A percentile compares a stretch with the other conserved stretches of the same genome.
These are phyloP conservation scores for Linderina pennispora DNA, from an alignment of 192 early-diverging fungal species.

Conservation along the genomic window DNA sequence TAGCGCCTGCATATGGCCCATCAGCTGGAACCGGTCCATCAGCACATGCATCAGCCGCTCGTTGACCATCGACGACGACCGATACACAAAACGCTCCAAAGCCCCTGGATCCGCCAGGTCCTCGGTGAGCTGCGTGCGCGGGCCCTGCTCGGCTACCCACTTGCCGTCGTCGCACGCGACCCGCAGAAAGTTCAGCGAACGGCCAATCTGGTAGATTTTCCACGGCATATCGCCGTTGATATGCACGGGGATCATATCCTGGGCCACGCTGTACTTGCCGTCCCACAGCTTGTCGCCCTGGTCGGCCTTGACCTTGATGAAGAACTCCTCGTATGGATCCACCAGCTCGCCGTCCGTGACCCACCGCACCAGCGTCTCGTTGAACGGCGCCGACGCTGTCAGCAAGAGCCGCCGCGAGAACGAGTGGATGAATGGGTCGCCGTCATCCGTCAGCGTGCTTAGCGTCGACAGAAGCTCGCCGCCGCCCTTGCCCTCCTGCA, in stretches of 20 bases:
- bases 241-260: conserved; percentile 86
- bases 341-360: conserved; percentile 90
- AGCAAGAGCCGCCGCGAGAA: conserved; percentile 72
- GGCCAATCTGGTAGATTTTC: conserved; percentile 86
- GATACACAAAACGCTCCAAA: conserved; percentile 70
- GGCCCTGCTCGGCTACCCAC: conserved; percentile 43
- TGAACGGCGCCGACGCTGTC: conserved; percentile 81
- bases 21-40: conserved; percentile 71
- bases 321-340: conserved; percentile 92
- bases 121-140: conserved; percentile 21
- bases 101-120: conserved; percentile 60
- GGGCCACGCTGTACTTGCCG: conserved; percentile 63
- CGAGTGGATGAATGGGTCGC: conserved; percentile 80
- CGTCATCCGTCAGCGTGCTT: conserved; percentile 80
- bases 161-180: conserved; percentile 58
- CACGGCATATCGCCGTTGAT: conserved; percentile 66
- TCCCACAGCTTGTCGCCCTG: conserved; percentile 79
- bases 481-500: conserved; percentile 30
- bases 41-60: conserved; percentile 72
- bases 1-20: conserved; percentile 80
- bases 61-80: conserved; percentile 64
- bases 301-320: conserved; percentile 57
- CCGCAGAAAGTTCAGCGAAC: conserved; percentile 78
- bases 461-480: conserved; percentile 54
- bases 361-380: conserved; percentile 84